phyloP scores from a whole-genome alignment of 2,329 filamentous ascomycete species.

The Davidsoniella eucalypti region DNA sequence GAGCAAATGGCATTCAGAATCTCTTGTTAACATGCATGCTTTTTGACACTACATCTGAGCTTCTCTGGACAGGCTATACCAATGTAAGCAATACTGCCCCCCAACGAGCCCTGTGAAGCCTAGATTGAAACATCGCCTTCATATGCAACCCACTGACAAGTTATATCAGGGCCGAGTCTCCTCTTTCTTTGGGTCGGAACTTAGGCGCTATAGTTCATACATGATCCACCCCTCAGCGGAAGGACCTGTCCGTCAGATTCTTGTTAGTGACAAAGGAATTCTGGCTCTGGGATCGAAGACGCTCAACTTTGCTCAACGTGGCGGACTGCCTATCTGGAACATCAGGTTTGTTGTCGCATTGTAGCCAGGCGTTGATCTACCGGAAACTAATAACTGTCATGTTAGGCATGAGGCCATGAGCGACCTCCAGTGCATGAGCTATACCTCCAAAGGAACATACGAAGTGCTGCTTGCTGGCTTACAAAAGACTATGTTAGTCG shows the following conservation, averaged over 20 bases:
- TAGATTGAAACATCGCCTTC: neutral
- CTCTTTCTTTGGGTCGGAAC: conserved; percentile 72
- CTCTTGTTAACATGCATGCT: conserved; percentile 57
- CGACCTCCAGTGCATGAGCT: conserved; percentile 87
- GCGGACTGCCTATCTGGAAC: conserved; percentile 79
- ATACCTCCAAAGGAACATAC: conserved; percentile 67
- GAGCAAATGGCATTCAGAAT: conserved; percentile 51
- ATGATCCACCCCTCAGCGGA: conserved; percentile 58
- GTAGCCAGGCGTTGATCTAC: neutral
- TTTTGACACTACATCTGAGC: conserved; percentile 78
- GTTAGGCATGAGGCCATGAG: conserved; percentile 31
- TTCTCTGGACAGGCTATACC: conserved; percentile 75
- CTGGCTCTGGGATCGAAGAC: conserved; percentile 69
- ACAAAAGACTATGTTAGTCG: conserved; percentile 71
- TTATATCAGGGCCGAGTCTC: conserved; percentile 60
- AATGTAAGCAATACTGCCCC: conserved; percentile 1
- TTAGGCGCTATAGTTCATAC: conserved; percentile 83
- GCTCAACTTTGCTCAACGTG: conserved; percentile 73
- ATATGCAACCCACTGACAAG: neutral
- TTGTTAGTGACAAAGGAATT: conserved; percentile 83
- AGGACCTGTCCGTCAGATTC: conserved; percentile 68
- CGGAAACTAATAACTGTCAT: neutral
- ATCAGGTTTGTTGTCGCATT: conserved; percentile 39
- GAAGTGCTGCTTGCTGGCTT: conserved; percentile 78
- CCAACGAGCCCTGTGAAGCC: neutral